phyloP scores from a whole-genome alignment of 1,139 yeast species.

The Schwanniomyces etchellsii region DNA sequence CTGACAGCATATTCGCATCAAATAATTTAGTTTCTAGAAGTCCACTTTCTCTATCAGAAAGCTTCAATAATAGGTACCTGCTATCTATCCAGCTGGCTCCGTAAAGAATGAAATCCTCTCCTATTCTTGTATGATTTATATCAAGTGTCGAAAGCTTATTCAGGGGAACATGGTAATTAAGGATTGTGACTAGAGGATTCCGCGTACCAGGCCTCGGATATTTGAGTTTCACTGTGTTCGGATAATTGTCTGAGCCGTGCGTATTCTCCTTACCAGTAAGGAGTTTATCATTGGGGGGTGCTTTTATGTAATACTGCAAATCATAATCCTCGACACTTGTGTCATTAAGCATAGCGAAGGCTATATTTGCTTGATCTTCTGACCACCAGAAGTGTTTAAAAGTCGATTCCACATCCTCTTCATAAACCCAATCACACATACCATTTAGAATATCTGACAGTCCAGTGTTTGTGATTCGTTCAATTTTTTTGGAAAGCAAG shows the following conservation, averaged over 20 bases:
- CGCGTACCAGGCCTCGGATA: conserved; percentile 88
- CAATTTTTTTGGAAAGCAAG: conserved; percentile 16
- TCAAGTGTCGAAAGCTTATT: conserved; percentile 14
- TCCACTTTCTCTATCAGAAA: conserved; percentile 69
- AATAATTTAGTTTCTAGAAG: conserved; percentile 46
- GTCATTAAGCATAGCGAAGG: conserved; percentile 68
- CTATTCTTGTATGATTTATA: conserved; percentile 24
- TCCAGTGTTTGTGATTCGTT: conserved; percentile 64
- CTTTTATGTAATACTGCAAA: conserved; percentile 55
- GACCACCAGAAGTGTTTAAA: conserved; percentile 87
- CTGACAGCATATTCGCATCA: conserved; percentile 17
- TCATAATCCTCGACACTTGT: conserved; percentile 60
- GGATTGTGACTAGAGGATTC: conserved; percentile 56
- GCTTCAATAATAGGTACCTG: conserved; percentile 51
- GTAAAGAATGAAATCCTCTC: conserved; percentile 56
- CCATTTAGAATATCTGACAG: conserved; percentile 69
- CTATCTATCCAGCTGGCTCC: conserved; percentile 67
- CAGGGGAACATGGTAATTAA: conserved; percentile 34
- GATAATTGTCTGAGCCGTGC: conserved; percentile 46
- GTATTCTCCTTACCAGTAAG: conserved; percentile 13
- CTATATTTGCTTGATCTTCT: conserved; percentile 58
- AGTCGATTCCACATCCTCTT: conserved; percentile 74
- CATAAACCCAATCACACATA: conserved; percentile 94
- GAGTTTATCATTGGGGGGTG: conserved; percentile 21
- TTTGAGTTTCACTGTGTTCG: conserved; percentile 45